Evolutionary conservation across 2,329 filamentous ascomycete species (phyloP).

Genomic region (Cladosporium sphaerospermum): DNA sequence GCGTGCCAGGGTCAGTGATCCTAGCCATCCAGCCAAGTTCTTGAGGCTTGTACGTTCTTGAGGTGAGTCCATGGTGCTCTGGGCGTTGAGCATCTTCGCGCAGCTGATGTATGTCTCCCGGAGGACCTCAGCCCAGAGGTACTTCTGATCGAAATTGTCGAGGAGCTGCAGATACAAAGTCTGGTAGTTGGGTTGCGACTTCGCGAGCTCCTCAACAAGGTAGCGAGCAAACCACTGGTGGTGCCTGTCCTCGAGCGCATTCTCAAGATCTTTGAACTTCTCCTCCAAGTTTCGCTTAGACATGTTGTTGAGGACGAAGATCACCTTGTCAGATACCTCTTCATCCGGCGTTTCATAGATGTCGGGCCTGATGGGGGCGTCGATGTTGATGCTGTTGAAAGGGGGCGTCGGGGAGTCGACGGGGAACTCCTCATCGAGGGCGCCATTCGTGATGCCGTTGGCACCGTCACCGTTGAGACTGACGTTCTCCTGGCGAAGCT

Average conservation of each 20-base stretch:
- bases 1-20: slow-evolving; percentile 83
- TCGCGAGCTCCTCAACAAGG: slow-evolving; percentile 90
- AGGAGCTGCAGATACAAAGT: slow-evolving; percentile 86
- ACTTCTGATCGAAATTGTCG: slow-evolving; percentile 70
- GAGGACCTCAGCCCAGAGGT: slow-evolving; percentile 81
- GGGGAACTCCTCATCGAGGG: slow-evolving; percentile 54
- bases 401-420: slow-evolving; percentile 59
- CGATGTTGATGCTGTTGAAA: slow-evolving; percentile 73
- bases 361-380: slow-evolving; percentile 57
- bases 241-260: slow-evolving; percentile 71
- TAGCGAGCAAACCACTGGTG: slow-evolving; percentile 97
- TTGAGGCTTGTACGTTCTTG: slow-evolving; percentile 85
- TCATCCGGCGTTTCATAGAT: slow-evolving; percentile 76
- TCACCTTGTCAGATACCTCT: slow-evolving; percentile 83
- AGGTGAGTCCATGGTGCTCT: slow-evolving; percentile 74
- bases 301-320: slow-evolving; percentile 95
- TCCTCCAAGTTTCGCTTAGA: slow-evolving; percentile 80
- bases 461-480: slow-evolving; percentile 26
- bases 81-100: slow-evolving; percentile 80
- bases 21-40: slow-evolving; percentile 89
- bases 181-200: slow-evolving; percentile 96
- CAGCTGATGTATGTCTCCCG: slow-evolving; percentile 87
- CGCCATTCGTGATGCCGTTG: slow-evolving; percentile 64
- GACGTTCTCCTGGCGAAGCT: slow-evolving; percentile 23
- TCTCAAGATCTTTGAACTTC: slow-evolving; percentile 75